phyloP scores from a whole-genome alignment of 2,329 filamentous ascomycete genomes.

The Colletotrichum filicis region DNA sequence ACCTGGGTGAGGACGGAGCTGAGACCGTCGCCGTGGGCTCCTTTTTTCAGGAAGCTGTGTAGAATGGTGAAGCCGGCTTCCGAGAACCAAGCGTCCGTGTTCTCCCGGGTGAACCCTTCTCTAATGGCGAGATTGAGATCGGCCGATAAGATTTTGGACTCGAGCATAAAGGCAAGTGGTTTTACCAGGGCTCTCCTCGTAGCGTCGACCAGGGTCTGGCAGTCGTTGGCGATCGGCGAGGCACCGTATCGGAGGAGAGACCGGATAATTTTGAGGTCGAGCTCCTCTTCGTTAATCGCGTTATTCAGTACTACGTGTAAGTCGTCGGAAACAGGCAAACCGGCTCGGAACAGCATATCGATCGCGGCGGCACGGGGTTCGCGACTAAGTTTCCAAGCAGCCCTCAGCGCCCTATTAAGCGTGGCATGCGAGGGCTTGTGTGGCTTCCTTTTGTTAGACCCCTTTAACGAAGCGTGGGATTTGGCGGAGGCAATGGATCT shows the following conservation, averaged over 20 bases:
- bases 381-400: constrained; percentile 61
- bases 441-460: constrained; percentile 45
- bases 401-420: constrained; percentile 62
- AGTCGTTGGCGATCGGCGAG: constrained; percentile 61
- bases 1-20: constrained; percentile 57
- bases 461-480: background rate
- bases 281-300: constrained; percentile 62
- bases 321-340: constrained; percentile 58
- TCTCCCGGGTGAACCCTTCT: constrained; percentile 55
- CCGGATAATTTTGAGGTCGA: constrained; percentile 33
- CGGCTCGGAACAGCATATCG: constrained; percentile 62
- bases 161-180: constrained; percentile 55
- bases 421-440: constrained; percentile 57
- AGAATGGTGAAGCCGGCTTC: constrained; percentile 58
- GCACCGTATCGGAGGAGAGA: constrained; percentile 53
- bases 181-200: constrained; percentile 50
- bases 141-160: constrained; percentile 50
- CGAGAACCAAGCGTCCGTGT: constrained; percentile 57
- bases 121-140: constrained; percentile 59
- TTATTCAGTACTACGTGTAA: constrained; percentile 62
- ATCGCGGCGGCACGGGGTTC: constrained; percentile 61
- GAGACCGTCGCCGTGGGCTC: constrained; percentile 57
- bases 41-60: constrained; percentile 59
- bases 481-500: background rate
- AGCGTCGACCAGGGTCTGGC: constrained; percentile 63